These are phyloP conservation scores for Penicillium sp. DNA, from an alignment of 2,329 filamentous ascomycete species.

Conservation along the genomic window DNA sequence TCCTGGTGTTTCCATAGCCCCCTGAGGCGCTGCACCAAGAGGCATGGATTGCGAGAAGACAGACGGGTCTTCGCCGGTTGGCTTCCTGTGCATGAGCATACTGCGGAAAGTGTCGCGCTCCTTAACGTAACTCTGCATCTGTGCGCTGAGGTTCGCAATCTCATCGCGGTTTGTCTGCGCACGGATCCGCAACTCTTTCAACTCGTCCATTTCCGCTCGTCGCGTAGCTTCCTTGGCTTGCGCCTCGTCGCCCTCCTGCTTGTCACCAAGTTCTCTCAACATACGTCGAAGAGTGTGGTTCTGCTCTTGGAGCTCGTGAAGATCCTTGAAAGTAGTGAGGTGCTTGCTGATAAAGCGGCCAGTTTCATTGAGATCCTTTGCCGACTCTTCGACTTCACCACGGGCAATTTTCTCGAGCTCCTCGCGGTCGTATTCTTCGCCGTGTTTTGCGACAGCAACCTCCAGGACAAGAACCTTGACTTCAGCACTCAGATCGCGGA, in stretches of 20 bases:
- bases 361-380: slow-evolving; percentile 71
- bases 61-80: slow-evolving; percentile 51
- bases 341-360: slow-evolving; percentile 82
- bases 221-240: slow-evolving; percentile 50
- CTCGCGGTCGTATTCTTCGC: slow-evolving; percentile 65
- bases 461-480: slow-evolving; percentile 86
- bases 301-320: slow-evolving; percentile 75
- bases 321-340: slow-evolving; percentile 78
- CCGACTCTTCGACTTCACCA: slow-evolving; percentile 63
- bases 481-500: slow-evolving; percentile 81
- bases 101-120: slow-evolving; percentile 97
- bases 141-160: slow-evolving; percentile 67
- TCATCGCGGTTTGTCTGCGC: slow-evolving; percentile 76
- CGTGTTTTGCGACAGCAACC: slow-evolving; percentile 64
- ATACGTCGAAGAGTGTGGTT: slow-evolving; percentile 76
- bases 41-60: slow-evolving; percentile 65
- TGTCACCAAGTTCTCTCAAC: slow-evolving; percentile 72
- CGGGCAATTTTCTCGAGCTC: slow-evolving; percentile 69
- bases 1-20: slow-evolving; percentile 43
- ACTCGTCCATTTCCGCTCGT: slow-evolving; percentile 55
- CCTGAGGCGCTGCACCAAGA: slow-evolving; percentile 43
- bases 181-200: slow-evolving; percentile 63
- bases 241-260: slow-evolving; percentile 86
- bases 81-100: slow-evolving; percentile 70
- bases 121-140: slow-evolving; percentile 85